These are phyloP conservation scores for Candida adriatica DNA, from an alignment of 805 yeast genomes.

Conservation along the genomic window DNA sequence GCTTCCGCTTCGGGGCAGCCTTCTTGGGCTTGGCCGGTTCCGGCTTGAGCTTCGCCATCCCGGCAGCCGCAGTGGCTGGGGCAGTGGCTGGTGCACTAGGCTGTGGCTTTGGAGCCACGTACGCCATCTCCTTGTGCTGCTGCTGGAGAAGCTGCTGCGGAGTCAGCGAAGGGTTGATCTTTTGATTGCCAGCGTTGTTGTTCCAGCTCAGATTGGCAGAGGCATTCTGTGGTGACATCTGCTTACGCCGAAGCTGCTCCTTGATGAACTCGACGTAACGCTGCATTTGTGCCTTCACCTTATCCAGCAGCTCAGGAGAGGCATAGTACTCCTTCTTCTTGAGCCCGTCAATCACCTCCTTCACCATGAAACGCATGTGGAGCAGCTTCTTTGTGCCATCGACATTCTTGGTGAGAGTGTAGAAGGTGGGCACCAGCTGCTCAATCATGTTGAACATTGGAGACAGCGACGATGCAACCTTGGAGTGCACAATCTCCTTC, in stretches of 20 bases:
- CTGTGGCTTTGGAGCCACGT: conserved; percentile 6
- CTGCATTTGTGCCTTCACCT: conserved; percentile 64
- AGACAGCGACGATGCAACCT: conserved; percentile 42
- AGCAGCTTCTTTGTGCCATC: conserved; percentile 72
- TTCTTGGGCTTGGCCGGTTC: no score
- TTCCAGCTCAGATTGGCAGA: no score
- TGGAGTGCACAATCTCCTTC: conserved; percentile 50
- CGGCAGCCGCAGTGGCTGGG: conserved; percentile 4
- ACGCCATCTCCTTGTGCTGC: conserved; percentile 7
- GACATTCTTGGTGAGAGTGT: conserved; percentile 63
- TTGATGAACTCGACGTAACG: conserved; percentile 70
- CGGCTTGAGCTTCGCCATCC: no score
- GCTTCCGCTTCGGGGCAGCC: conserved; percentile 11
- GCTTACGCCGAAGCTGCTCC: conserved; percentile 42
- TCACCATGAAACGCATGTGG: conserved; percentile 73
- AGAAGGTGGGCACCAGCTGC: conserved; percentile 72
- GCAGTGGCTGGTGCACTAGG: conserved; percentile 2
- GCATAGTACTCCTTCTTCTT: conserved; percentile 62
- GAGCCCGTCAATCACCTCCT: conserved; percentile 65
- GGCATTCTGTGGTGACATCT: conserved; percentile 4
- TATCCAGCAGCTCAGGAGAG: conserved; percentile 63
- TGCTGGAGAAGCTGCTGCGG: conserved; percentile 21
- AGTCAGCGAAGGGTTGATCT: conserved; percentile 13
- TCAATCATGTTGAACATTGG: conserved; percentile 60
- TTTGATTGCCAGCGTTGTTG: conserved; percentile 21